Conservation (phyloP, 2,329 filamentous ascomycete genomes). For the Fusarium armeniacum region DNA sequence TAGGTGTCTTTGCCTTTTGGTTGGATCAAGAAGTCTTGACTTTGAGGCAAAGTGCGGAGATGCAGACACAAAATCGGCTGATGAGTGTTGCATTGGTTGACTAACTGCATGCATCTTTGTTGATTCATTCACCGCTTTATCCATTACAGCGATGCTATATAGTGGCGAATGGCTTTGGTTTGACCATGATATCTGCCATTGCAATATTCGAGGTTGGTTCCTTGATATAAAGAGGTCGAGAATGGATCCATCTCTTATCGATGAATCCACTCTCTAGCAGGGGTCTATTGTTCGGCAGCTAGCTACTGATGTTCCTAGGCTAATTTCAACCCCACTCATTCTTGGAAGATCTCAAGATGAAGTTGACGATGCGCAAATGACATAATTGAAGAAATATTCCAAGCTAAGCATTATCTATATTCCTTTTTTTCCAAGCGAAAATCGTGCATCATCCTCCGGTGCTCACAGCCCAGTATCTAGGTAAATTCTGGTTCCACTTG, state of each 20-base stretch:
- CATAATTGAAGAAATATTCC: neutral
- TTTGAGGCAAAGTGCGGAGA: conserved; percentile 32
- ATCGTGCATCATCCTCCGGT: neutral
- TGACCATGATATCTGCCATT: neutral
- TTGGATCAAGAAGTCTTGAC: conserved; percentile 32
- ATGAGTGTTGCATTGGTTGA: conserved; percentile 34
- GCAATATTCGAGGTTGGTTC: neutral
- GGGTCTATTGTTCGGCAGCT: conserved; percentile 34
- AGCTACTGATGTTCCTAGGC: conserved; percentile 3
- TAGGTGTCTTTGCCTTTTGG: conserved; percentile 19
- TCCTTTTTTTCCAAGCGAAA: neutral
- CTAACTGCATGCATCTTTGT: conserved; percentile 16
- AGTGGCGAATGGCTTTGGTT: neutral
- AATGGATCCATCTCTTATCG: conserved; percentile 29
- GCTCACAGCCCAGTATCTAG: no score
- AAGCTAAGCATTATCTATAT: neutral
- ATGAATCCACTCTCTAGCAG: conserved; percentile 38
- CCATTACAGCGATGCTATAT: neutral
- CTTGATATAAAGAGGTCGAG: conserved; percentile 13
- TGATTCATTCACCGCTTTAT: conserved; percentile 16
- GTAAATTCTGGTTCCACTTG: neutral
- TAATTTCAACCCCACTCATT: conserved; percentile 21
- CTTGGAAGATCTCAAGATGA: conserved; percentile 30
- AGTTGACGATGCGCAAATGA: conserved; percentile 18
- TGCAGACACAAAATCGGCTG: conserved; percentile 32